Evolutionary conservation across 306 rosid genomes (phyloP), one percentile per base, ranked within the genome.

Genomic region (Hylodesmum podocarpum): DNA sequence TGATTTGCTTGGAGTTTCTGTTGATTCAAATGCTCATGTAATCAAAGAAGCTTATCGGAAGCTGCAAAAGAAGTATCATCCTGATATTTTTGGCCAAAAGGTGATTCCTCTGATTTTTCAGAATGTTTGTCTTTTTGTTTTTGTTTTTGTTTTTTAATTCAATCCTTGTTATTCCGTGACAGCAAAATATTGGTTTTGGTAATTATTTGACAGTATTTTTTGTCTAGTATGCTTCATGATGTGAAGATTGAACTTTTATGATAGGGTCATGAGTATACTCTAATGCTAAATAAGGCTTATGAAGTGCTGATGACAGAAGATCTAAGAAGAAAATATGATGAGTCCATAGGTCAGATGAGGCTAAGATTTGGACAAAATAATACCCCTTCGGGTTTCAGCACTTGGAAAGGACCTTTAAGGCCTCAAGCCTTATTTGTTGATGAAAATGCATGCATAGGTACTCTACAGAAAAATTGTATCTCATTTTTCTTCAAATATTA

Each of bases 371-470:
- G 77, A 16, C 82, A 57, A 80, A 77, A 76, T 33, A 64, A 50
- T 73, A 43, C 89, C 22, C 63, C 76, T 50, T 66, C 82, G 5
- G 89, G 83, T 36, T 82, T 77, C 80, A 91, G 91, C 81, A 75
- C 88, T 33, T 92, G 97, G 96, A 87, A 88, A 4, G 96, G 96
- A 44, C 88, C 91, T 49, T 36, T 80, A 16, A 87, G 93, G 77
- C 82, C 91, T 29, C 91, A 84, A 44, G 97, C 90, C 70, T 78
- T 92, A 39, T 92, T 92, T 81, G 91, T 92, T n/a, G 97, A 92
- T 80, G 96, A 78, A 84, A 90, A 87, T 84, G 89, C 91, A 14
- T 92, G 97, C 84, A 84, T 92, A 87, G 97, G 96, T 89, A 58
- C 67, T 70, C 78, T 46, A 5, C 55, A 5, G 16, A 43, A 76